A percentile compares a stretch with the other conserved stretches of the same genome.
phyloP scores from a whole-genome alignment of 495 filamentous ascomycete species.

The Mycothermus thermophilus region DNA sequence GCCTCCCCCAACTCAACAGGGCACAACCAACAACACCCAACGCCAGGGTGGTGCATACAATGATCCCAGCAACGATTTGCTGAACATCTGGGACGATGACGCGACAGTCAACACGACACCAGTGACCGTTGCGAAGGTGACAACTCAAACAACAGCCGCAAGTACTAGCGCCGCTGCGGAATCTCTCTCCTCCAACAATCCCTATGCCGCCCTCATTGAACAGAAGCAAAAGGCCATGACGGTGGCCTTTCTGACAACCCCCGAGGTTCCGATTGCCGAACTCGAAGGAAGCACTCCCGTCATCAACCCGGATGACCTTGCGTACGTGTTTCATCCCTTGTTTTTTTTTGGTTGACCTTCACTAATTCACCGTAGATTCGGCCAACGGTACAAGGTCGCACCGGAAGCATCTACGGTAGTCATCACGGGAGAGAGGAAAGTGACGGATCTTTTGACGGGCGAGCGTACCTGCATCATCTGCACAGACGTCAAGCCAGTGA shows the following conservation, averaged over 20 bases:
- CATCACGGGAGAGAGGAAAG: slow-evolving; percentile 9
- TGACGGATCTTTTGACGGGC: slow-evolving; percentile 2
- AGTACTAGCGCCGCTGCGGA: not conserved
- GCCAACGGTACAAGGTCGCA: slow-evolving; percentile 10
- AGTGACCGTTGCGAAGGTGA: too few species aligned
- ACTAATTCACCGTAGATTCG: slow-evolving; percentile 4
- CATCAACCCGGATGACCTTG: not conserved
- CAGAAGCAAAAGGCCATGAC: slow-evolving; percentile 9
- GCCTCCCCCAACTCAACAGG: too few species aligned
- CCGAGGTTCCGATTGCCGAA: too few species aligned
- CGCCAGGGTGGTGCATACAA: too few species aligned
- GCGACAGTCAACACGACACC: too few species aligned
- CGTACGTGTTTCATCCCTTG: not conserved
- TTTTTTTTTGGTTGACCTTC: too few species aligned
- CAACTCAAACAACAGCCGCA: too few species aligned
- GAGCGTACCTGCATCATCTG: slow-evolving; percentile 19
- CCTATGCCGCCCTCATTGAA: slow-evolving; percentile 2
- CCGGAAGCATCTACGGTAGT: not conserved
- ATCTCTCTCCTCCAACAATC: not conserved
- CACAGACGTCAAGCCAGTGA: slow-evolving; percentile 12
- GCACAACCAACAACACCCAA: too few species aligned
- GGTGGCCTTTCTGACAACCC: slow-evolving; percentile 2
- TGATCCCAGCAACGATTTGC: too few species aligned
- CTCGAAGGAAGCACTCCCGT: too few species aligned
- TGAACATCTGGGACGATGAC: too few species aligned